Base-by-base conservation (phyloP, 148 eudicot species). In the Dysphania ambrosioides region DNA sequence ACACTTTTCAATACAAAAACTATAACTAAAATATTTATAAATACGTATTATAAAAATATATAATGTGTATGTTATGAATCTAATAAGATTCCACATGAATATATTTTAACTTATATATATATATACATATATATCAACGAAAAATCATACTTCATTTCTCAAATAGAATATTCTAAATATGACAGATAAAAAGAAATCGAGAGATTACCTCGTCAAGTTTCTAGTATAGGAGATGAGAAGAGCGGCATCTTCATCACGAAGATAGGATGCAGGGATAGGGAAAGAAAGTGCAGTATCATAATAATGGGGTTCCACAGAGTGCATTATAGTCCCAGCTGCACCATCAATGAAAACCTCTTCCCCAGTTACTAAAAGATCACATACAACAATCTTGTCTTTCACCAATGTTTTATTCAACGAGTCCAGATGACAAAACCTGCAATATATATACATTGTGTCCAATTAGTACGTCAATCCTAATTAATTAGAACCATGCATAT, bases 251-350 rank as follows among this genome's bases (percentile, higher is more conserved):
- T 72, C 30, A 10, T 42, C 53, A 21, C 41, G 31, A 53, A 83
- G 41, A 10, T 75, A 73, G 34, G 83, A 69, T 10, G 85, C 82
- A 1, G 85, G 79, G 24, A 84, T 66, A 66, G 83, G 81, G 24
- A 21, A 82, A 44, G 73, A 21, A 6, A 0, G 0, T 8, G 77
- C 38, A 27, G 0, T 0, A 59, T 84, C 82, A 8, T 61, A 38
- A 18, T 27, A 19, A 61, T 64, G 35, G 1, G n/a, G 2, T 1
- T 7, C 30, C 7, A 21, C 26, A 31, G 9, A 72, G 18, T 66
- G 78, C 85, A 84, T 73, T 30, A 84, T 73, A 0, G 71, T 35
- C 38, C 87, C 87, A 40, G 71, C 70, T 27, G 83, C 85, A 35
- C 81, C 83, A 6, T 74, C 74, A 13, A 67, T 8, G 27, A 82